A percentile compares a stretch with the other conserved stretches of the same genome.
Conservation (phyloP, 805 yeast genomes). For the Lipomyces chichibuensis region DNA sequence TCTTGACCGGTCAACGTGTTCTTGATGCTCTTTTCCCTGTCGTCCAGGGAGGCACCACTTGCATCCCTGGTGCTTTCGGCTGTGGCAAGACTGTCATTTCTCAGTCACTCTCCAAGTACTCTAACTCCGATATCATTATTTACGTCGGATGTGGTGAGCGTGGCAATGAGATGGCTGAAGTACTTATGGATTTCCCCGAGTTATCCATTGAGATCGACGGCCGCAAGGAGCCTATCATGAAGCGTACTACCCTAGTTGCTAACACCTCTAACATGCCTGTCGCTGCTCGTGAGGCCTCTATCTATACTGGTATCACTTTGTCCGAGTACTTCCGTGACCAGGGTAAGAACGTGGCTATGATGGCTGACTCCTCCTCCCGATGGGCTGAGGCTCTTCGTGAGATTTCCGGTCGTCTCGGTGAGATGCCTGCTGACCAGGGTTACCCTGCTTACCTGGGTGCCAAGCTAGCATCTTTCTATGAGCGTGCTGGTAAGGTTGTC, state of each 20-base stretch:
- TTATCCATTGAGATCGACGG: slow-evolving; percentile 88
- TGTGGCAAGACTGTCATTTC: slow-evolving; percentile 99
- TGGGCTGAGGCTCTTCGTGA: slow-evolving; percentile 99
- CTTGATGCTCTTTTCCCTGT: slow-evolving; percentile 96
- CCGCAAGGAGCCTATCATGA: slow-evolving; percentile 97
- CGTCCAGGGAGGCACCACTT: slow-evolving; percentile 99
- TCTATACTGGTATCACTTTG: slow-evolving; percentile 96
- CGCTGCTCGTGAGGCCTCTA: slow-evolving; percentile 99
- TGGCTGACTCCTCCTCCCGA: slow-evolving; percentile 99
- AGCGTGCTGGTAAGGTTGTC: slow-evolving; percentile 97
- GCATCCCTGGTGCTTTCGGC: slow-evolving; percentile 99
- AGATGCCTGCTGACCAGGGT: slow-evolving; percentile 99
- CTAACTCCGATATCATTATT: slow-evolving; percentile 95
- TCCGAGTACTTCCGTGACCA: slow-evolving; percentile 99
- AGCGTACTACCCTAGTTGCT: slow-evolving; percentile 98
- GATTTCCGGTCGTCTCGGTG: slow-evolving; percentile 99
- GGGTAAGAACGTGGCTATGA: slow-evolving; percentile 98
- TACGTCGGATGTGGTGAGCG: slow-evolving; percentile 97
- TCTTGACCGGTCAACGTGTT: slow-evolving; percentile 98
- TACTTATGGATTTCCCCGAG: slow-evolving; percentile 99
- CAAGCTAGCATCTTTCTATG: slow-evolving; percentile 97
- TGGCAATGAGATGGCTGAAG: slow-evolving; percentile 99
- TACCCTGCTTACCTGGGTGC: slow-evolving; percentile 99
- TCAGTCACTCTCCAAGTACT: slow-evolving; percentile 93
- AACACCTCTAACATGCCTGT: slow-evolving; percentile 99